Conservation (phyloP, 169 alveolate genomes). For the Ichthyophthirius multifiliis region DNA sequence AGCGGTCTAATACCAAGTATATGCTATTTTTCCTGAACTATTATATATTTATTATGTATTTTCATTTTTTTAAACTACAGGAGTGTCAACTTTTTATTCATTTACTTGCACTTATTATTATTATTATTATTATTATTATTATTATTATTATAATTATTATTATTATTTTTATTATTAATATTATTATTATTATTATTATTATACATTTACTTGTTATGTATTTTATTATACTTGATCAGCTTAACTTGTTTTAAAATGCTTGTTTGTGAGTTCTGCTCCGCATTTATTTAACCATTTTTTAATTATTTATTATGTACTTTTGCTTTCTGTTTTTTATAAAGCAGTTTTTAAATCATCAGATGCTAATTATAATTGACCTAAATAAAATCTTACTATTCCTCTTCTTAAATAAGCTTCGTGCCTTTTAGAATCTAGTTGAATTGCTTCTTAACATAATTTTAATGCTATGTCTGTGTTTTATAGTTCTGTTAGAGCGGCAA, state of each 20-base stretch:
- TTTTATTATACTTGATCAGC: conserved; percentile 14
- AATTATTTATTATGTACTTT: neutral
- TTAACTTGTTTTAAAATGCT: neutral
- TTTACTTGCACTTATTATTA: neutral
- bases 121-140: neutral
- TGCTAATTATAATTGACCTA: conserved; percentile 14
- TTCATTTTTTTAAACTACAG: neutral
- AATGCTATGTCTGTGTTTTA: conserved; percentile 24
- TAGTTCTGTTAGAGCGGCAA: conserved; percentile 3
- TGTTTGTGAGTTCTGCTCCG: conserved; percentile 16
- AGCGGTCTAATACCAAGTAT: conserved; percentile 40
- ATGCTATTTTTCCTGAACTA: conserved; percentile 21
- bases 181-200: no score
- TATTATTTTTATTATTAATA: neutral
- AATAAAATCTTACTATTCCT: conserved; percentile 6
- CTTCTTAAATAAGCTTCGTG: conserved; percentile 22
- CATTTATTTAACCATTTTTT: conserved; percentile 21
- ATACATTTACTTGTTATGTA: neutral
- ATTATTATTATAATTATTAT: neutral
- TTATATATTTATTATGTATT: no score
- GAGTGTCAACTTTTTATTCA: neutral
- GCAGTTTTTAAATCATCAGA: neutral
- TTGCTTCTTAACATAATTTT: conserved; percentile 11
- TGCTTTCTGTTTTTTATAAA: neutral
- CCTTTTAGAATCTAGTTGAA: conserved; percentile 1